These are phyloP conservation scores for Schizopora paradoxa DNA, from an alignment of 1,284 basidiomycete genomes.

Conservation along the genomic window DNA sequence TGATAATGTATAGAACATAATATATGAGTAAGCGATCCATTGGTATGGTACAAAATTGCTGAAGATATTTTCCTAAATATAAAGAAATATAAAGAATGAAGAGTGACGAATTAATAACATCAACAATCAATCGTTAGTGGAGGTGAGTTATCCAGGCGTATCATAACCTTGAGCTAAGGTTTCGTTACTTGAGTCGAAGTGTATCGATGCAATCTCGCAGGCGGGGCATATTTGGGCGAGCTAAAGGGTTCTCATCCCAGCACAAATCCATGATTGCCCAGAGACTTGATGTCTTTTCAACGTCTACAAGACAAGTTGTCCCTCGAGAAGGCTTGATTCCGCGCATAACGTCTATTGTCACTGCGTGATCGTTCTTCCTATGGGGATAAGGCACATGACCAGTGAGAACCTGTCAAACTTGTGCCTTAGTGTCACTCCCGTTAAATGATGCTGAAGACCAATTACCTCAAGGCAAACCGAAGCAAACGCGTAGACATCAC, in stretches of 20 bases:
- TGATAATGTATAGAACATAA: too few species aligned
- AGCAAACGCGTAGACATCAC: constrained; percentile 53
- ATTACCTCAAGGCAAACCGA: constrained; percentile 52
- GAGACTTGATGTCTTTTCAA: constrained; percentile 29
- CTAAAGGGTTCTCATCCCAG: constrained; percentile 30
- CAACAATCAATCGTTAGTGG: too few species aligned
- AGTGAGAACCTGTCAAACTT: constrained; percentile 44
- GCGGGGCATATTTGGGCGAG: constrained; percentile 8
- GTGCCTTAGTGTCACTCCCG: too few species aligned
- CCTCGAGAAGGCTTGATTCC: constrained; percentile 40
- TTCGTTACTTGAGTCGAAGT: constrained; percentile 1
- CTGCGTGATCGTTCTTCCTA: constrained; percentile 47
- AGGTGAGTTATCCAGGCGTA: too few species aligned
- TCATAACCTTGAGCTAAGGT: too few species aligned
- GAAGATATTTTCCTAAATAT: too few species aligned
- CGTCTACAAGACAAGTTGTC: constrained; percentile 15
- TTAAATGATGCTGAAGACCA: neutral
- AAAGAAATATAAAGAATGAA: too few species aligned
- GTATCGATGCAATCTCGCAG: constrained; percentile 9
- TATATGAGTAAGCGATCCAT: too few species aligned
- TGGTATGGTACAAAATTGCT: too few species aligned
- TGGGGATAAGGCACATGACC: constrained; percentile 46
- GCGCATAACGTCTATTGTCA: constrained; percentile 46
- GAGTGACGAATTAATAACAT: too few species aligned
- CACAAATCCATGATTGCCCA: constrained; percentile 39